Conservation (phyloP, 2,329 filamentous ascomycete genomes). For the Diplodia sapinea region DNA sequence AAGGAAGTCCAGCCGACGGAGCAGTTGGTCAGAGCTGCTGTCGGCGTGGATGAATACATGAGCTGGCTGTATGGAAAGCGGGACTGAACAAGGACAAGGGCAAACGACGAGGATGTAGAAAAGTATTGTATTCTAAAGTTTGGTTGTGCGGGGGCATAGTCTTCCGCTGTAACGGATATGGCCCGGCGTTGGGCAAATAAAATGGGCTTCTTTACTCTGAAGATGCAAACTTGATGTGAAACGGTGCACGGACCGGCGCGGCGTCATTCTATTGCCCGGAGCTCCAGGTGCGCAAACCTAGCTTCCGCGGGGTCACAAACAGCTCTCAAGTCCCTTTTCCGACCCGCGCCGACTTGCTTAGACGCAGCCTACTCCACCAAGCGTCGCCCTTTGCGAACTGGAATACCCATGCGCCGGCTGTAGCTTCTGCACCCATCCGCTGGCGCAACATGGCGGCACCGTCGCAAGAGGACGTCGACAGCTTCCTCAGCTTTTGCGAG, state of each 20-base stretch:
- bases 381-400: neutral
- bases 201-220: neutral
- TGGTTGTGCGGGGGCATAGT: neutral
- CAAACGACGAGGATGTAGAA: neutral
- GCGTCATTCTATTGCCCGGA: constrained; percentile 4
- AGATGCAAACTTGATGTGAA: neutral
- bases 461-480: constrained; percentile 28
- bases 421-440: constrained; percentile 4
- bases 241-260: constrained; percentile 1
- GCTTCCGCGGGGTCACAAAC: constrained; percentile 20
- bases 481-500: constrained; percentile 11
- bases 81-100: neutral
- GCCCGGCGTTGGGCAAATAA: constrained; percentile 1
- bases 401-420: neutral
- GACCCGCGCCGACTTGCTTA: constrained; percentile 8
- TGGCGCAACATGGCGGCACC: constrained; percentile 26
- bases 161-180: neutral
- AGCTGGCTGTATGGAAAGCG: constrained; percentile 18
- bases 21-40: neutral
- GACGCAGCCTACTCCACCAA: neutral
- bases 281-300: neutral
- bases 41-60: constrained; percentile 20
- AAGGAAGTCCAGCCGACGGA: neutral
- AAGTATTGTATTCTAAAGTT: neutral
- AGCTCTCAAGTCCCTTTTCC: neutral